A percentile compares a stretch with the other conserved stretches of the same genome.
phyloP scores from a whole-genome alignment of 805 yeast genomes.

The Starmerella roubikii region DNA sequence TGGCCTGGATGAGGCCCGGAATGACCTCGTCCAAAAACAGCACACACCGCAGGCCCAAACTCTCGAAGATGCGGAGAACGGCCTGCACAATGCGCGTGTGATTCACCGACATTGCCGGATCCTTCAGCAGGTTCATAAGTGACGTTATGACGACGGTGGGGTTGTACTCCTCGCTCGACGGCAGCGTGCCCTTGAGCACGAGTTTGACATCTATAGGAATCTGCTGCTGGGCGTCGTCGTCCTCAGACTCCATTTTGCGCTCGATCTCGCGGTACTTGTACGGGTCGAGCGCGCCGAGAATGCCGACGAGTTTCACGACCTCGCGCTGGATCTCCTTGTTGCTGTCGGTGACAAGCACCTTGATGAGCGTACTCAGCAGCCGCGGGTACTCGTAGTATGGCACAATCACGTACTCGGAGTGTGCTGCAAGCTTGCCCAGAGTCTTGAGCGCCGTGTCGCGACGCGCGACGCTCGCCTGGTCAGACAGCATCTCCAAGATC shows the following conservation, averaged over 20 bases:
- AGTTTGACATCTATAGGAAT: slow-evolving; percentile 84
- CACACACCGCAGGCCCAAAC: slow-evolving; percentile 77
- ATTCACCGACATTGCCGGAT: slow-evolving; percentile 69
- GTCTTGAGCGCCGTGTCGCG: slow-evolving; percentile 82
- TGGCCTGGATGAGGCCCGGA: slow-evolving; percentile 74
- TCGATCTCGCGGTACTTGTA: slow-evolving; percentile 89
- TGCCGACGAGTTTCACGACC: slow-evolving; percentile 79
- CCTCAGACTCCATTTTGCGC: slow-evolving; percentile 37
- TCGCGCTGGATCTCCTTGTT: slow-evolving; percentile 58
- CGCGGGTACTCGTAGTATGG: slow-evolving; percentile 89
- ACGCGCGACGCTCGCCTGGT: slow-evolving; percentile 76
- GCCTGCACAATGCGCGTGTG: slow-evolving; percentile 93
- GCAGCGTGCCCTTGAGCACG: slow-evolving; percentile 87
- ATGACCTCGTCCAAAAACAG: slow-evolving; percentile 78
- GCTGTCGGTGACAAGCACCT: slow-evolving; percentile 71
- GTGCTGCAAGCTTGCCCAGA: slow-evolving; percentile 74
- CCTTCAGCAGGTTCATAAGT: slow-evolving; percentile 69
- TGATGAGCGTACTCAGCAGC: slow-evolving; percentile 64
- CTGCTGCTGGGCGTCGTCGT: slow-evolving; percentile 53
- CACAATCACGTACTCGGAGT: slow-evolving; percentile 89
- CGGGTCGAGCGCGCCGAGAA: slow-evolving; percentile 92
- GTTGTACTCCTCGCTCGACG: slow-evolving; percentile 77
- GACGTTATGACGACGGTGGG: slow-evolving; percentile 90
- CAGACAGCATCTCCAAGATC: slow-evolving; percentile 75
- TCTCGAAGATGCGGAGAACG: slow-evolving; percentile 77